These are phyloP conservation scores for Rhizophagus clarus DNA, from an alignment of 192 early-diverging fungal genomes.

Conservation along the genomic window DNA sequence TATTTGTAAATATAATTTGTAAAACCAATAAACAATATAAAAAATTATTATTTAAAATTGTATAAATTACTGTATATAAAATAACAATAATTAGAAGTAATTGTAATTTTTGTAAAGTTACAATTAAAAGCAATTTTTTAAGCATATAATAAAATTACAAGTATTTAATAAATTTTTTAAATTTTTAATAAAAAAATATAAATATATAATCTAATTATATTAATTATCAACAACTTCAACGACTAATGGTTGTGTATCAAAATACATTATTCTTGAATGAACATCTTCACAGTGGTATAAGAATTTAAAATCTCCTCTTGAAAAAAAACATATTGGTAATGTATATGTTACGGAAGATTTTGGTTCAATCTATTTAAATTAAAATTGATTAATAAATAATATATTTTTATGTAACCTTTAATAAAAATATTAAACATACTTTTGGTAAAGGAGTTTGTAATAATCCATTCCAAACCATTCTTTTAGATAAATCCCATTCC, in stretches of 20 bases:
- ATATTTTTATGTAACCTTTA: not conserved
- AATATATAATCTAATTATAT: no score
- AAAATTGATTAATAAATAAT: not conserved
- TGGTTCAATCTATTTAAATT: slow-evolving; percentile 47
- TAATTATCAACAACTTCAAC: slow-evolving; percentile 41
- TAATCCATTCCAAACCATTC: slow-evolving; percentile 56
- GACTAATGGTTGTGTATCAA: slow-evolving; percentile 54
- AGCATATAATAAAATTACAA: no score
- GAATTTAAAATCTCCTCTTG: slow-evolving; percentile 56
- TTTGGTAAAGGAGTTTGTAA: slow-evolving; percentile 53
- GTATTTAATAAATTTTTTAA: no score
- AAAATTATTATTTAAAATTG: no score
- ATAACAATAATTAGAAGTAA: no score
- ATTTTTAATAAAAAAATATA: slow-evolving; percentile 1
- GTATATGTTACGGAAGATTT: slow-evolving; percentile 49
- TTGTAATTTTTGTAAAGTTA: no score
- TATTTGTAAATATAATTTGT: no score
- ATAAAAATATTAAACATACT: slow-evolving; percentile 37
- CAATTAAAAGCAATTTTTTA: no score
- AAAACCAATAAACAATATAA: no score
- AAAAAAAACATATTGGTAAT: slow-evolving; percentile 57
- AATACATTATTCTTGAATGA: slow-evolving; percentile 48
- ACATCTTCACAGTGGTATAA: slow-evolving; percentile 62
- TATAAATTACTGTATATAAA: no score
- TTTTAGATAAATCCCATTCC: slow-evolving; percentile 54